A percentile compares a stretch with the other conserved stretches of the same genome.
These are phyloP conservation scores for Diatrype stigma DNA, from an alignment of 2,329 filamentous ascomycete species.

Conservation along the genomic window DNA sequence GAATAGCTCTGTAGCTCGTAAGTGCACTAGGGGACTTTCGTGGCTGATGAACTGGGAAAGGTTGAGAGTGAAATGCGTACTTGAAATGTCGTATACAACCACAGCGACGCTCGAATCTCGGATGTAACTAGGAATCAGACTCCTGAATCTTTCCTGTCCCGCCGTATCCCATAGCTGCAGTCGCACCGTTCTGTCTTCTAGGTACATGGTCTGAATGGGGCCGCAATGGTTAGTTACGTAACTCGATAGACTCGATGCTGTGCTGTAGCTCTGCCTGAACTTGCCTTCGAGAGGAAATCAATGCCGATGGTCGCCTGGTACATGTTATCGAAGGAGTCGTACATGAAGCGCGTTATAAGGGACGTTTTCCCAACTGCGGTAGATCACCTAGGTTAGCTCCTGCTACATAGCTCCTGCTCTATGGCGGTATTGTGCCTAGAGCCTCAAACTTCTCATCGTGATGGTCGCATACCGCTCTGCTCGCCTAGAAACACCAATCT, in stretches of 20 bases:
- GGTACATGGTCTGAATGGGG: conserved; percentile 84
- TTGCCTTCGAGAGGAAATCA: conserved; percentile 96
- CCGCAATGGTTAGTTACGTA: background rate
- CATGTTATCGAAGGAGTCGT: conserved; percentile 99
- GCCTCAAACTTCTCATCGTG: background rate
- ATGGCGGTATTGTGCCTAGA: background rate
- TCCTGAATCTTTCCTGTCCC: conserved; percentile 95
- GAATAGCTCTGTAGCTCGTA: background rate
- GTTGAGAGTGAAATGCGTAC: conserved; percentile 37
- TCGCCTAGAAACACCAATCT: conserved; percentile 97
- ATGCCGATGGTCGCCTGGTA: conserved; percentile 99
- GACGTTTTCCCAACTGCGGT: conserved; percentile 91
- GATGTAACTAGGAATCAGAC: conserved; percentile 96
- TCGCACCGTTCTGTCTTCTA: conserved; percentile 95
- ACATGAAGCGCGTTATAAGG: conserved; percentile 98
- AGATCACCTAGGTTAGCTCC: conserved; percentile 7
- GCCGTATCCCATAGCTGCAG: conserved; percentile 98
- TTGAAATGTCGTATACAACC: conserved; percentile 98
- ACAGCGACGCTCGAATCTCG: conserved; percentile 97
- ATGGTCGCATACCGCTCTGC: conserved; percentile 76
- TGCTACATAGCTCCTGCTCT: background rate
- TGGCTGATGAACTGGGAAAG: background rate
- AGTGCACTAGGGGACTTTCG: background rate
- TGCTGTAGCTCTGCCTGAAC: conserved; percentile 13
- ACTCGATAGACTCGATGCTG: background rate